Evolutionary conservation across 2,329 filamentous ascomycete species (phyloP).

Genomic region (Calonectria fujianensis): DNA sequence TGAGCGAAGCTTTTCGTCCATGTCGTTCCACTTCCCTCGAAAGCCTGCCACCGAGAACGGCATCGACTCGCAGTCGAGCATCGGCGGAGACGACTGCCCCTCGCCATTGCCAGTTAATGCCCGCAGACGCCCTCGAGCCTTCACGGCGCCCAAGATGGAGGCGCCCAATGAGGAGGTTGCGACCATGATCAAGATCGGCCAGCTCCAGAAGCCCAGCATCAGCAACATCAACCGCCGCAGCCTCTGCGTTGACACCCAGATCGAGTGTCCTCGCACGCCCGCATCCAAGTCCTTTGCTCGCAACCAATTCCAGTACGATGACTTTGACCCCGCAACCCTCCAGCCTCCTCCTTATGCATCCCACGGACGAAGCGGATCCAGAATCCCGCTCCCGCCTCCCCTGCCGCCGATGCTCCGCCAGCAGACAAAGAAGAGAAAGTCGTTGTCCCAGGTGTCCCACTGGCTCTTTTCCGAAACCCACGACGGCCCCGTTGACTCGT

Average conservation of each 20-base stretch:
- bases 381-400: slow-evolving; percentile 9
- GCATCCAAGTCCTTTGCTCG: slow-evolving; percentile 1
- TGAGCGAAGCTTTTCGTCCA: slow-evolving; percentile 14
- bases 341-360: neutral
- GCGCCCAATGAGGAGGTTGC: neutral
- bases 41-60: neutral
- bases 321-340: neutral
- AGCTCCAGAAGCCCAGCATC: slow-evolving; percentile 7
- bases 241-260: neutral
- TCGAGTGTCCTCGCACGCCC: slow-evolving; percentile 13
- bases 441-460: slow-evolving; percentile 7
- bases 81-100: neutral
- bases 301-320: neutral
- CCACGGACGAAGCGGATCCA: neutral
- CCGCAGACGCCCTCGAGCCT: neutral
- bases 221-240: slow-evolving; percentile 19
- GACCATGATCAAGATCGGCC: slow-evolving; percentile 8
- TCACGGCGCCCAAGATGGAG: neutral
- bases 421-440: neutral
- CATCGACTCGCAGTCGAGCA: neutral
- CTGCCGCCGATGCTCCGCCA: slow-evolving; percentile 5
- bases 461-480: slow-evolving; percentile 13
- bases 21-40: slow-evolving; percentile 13
- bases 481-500: neutral
- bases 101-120: neutral